Evolutionary conservation across 2,329 filamentous ascomycete species (phyloP).

Genomic region (Paraconiothyrium sp.): DNA sequence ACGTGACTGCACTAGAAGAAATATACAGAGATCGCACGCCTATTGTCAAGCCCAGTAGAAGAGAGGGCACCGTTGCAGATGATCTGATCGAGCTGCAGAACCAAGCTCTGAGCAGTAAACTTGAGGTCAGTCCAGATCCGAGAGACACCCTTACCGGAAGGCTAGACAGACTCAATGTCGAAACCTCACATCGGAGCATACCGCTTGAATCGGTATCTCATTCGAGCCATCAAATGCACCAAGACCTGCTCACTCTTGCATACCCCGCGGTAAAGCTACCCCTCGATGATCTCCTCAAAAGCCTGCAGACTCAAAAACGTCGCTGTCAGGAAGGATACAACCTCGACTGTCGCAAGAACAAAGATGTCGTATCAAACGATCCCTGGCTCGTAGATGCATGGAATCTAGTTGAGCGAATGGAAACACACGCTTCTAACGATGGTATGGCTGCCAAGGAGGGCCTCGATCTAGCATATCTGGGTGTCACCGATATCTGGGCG

Average conservation of each 20-base stretch:
- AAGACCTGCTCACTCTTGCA: conserved; percentile 47
- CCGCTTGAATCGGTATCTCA: conserved; percentile 36
- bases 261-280: conserved; percentile 47
- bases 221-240: conserved; percentile 48
- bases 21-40: conserved; percentile 48
- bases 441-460: conserved; percentile 72
- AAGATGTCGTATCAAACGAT: conserved; percentile 73
- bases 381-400: conserved; percentile 81
- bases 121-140: conserved; percentile 33
- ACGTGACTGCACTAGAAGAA: conserved; percentile 56
- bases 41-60: conserved; percentile 41
- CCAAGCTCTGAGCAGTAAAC: conserved; percentile 39
- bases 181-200: conserved; percentile 43
- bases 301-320: conserved; percentile 55
- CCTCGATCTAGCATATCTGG: conserved; percentile 79
- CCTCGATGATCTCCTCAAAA: conserved; percentile 46
- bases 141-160: conserved; percentile 37
- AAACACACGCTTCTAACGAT: conserved; percentile 70
- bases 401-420: conserved; percentile 75
- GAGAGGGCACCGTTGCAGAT: conserved; percentile 44
- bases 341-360: conserved; percentile 71
- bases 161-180: conserved; percentile 44
- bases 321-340: conserved; percentile 66
- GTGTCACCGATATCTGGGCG: conserved; percentile 76
- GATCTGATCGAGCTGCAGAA: conserved; percentile 47